Percentiles rank a stretch among this genome's conserved stretches.
These are phyloP conservation scores for Crithidia mellificae DNA, from an alignment of 208 protist species.

Conservation along the genomic window DNA sequence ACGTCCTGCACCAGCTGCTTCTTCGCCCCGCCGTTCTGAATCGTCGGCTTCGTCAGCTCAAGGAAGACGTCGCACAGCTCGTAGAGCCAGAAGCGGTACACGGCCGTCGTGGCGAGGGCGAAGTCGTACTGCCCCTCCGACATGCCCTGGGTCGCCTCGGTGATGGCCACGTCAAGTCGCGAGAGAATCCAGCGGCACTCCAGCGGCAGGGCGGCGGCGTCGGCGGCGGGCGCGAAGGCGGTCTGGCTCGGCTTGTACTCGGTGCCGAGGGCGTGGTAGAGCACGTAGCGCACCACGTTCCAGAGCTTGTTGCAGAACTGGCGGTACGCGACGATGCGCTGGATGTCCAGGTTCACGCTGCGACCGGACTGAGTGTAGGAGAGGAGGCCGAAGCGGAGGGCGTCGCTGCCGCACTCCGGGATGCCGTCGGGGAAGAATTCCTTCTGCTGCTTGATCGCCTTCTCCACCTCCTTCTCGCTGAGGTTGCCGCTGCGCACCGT, in stretches of 20 bases:
- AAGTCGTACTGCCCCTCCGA: conserved; percentile 92
- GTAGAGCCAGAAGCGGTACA: conserved; percentile 97
- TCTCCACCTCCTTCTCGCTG: conserved; percentile 90
- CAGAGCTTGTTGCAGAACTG: conserved; percentile 99
- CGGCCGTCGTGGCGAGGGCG: conserved; percentile 80
- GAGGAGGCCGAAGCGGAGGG: conserved; percentile 98
- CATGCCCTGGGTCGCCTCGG: conserved; percentile 68
- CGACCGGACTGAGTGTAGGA: conserved; percentile 95
- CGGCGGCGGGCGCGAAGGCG: conserved; percentile 41
- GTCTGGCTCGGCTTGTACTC: conserved; percentile 72
- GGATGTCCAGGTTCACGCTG: conserved; percentile 99
- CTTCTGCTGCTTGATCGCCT: conserved; percentile 91
- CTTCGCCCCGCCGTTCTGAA: conserved; percentile 72
- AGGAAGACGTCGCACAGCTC: conserved; percentile 99
- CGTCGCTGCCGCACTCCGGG: conserved; percentile 98
- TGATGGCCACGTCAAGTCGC: conserved; percentile 84
- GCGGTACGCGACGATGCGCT: conserved; percentile 96
- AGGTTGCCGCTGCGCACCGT: conserved; percentile 95
- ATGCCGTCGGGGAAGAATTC: conserved; percentile 96
- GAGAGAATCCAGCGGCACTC: conserved; percentile 97
- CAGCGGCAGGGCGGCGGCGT: conserved; percentile 64
- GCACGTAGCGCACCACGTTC: conserved; percentile 97
- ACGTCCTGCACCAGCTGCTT: conserved; percentile 90
- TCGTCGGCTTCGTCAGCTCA: conserved; percentile 93
- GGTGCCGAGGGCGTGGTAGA: conserved; percentile 87